Evolutionary conservation across 345 rosid genomes (phyloP).

Genomic region (Euphorbia lathyris): DNA sequence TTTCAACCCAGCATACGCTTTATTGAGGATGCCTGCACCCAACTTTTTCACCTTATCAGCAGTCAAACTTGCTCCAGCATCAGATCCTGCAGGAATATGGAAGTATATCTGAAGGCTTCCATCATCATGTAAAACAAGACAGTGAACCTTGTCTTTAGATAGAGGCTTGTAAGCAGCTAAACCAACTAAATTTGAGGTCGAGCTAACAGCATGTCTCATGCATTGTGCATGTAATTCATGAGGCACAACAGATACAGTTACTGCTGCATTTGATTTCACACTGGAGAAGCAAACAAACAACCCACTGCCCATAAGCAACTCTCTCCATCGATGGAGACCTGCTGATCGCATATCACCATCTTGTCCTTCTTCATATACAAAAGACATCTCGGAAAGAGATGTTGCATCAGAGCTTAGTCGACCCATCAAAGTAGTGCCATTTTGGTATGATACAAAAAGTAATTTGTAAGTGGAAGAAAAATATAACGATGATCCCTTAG

Average conservation of each 20-base stretch:
- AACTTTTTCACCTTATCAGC: slow-evolving; percentile 82
- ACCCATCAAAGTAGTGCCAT: slow-evolving; percentile 81
- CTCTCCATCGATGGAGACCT: slow-evolving; percentile 91
- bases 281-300: slow-evolving; percentile 79
- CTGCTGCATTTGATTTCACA: slow-evolving; percentile 66
- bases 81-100: slow-evolving; percentile 56
- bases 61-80: slow-evolving; percentile 56
- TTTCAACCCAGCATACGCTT: slow-evolving; percentile 72
- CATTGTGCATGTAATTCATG: slow-evolving; percentile 71
- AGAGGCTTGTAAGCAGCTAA: slow-evolving; percentile 89
- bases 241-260: slow-evolving; percentile 59
- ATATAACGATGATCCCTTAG: slow-evolving; percentile 83
- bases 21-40: slow-evolving; percentile 82
- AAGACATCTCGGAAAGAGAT: slow-evolving; percentile 66
- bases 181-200: slow-evolving; percentile 86
- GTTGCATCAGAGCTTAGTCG: slow-evolving; percentile 63
- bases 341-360: slow-evolving; percentile 68
- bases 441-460: slow-evolving; percentile 77
- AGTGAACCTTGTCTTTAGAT: slow-evolving; percentile 86
- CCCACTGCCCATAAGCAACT: slow-evolving; percentile 72
- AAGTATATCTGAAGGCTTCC: slow-evolving; percentile 98
- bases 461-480: slow-evolving; percentile 73
- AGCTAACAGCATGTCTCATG: slow-evolving; percentile 73
- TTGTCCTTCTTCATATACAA: slow-evolving; percentile 68
- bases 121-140: slow-evolving; percentile 94